Conservation (phyloP, 495 filamentous ascomycete genomes). For the Cairneyella variabilis region DNA sequence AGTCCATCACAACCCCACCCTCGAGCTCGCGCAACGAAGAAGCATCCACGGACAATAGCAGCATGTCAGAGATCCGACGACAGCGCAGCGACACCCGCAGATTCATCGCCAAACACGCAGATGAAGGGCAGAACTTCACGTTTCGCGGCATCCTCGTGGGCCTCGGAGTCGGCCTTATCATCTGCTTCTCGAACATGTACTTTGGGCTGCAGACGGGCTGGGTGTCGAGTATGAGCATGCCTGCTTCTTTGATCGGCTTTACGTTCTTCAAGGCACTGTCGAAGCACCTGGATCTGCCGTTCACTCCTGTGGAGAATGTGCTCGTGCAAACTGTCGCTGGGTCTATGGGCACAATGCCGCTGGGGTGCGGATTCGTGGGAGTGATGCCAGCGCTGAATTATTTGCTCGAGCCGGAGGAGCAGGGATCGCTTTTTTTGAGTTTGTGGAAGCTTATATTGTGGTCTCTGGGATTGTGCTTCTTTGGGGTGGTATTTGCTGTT, state of each 20-base stretch:
- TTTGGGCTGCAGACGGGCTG: conserved; percentile 98
- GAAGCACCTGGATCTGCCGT: conserved; percentile 67
- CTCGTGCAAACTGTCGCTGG: conserved; percentile 96
- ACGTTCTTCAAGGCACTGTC: conserved; percentile 84
- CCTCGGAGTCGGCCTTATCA: conserved; percentile 77
- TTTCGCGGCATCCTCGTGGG: conserved; percentile 75
- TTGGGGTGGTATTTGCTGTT: conserved; percentile 94
- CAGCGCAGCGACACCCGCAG: conserved; percentile 33
- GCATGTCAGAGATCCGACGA: conserved; percentile 15
- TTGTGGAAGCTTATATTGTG: conserved; percentile 79
- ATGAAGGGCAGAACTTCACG: conserved; percentile 68
- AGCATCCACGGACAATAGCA: conserved; percentile 1
- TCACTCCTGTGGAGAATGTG: conserved; percentile 95
- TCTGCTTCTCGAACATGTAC: conserved; percentile 95
- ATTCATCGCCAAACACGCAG: conserved; percentile 29
- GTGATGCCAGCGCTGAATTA: conserved; percentile 89
- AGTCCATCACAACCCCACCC: conserved; percentile 15
- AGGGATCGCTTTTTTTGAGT: conserved; percentile 67
- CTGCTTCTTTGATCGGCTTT: conserved; percentile 91
- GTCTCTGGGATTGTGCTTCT: conserved; percentile 88
- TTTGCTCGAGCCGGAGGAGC: conserved; percentile 69
- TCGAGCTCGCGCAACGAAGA: conserved; percentile 10
- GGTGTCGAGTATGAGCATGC: conserved; percentile 71
- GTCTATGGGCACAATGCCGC: conserved; percentile 92
- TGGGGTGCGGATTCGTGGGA: conserved; percentile 94